Evolutionary conservation across 306 rosid species (phyloP), one percentile per base, ranked within the genome.

Genomic region (Glycyrrhiza uralensis): DNA sequence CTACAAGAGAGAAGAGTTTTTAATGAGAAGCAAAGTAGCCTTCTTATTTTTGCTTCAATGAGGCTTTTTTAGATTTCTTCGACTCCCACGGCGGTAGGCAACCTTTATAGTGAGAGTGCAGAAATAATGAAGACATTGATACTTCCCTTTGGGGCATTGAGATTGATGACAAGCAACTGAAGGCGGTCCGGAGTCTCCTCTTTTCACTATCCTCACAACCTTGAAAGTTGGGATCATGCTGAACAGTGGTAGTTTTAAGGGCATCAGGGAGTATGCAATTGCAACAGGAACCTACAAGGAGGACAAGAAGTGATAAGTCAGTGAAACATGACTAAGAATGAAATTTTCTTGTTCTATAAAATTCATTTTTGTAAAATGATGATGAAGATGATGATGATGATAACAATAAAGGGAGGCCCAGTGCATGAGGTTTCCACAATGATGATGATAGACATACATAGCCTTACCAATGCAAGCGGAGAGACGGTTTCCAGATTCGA

Each of bases 31-130:
- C 26, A 41, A 38, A 63, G 33, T 68, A 24, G 29, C 59, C 39
- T 60, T 80, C 76, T 88, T 86, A 85, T 42, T 76, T 62, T 90
- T 86, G 78, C 86, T 89, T 91, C 54, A 69, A 24, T 45, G 92
- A 83, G 63, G 69, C 87, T 67, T 70, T 87, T 85, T 65, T 87
- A 32, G 97, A 89, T 71, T 87, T 81, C 82, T 73, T 79, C 0
- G 74, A 49, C 76, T 79, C 76, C 83, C 98, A 94, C 9, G 92
- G 96, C 3, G 98, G 97, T 39, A 93, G 67, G 76, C 97, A 90
- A 58, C 97, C 97, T 80, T 93, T 93, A 64, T 89, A 88, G 75
- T 91, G 98, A 46, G 97, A 91, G 71, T 91, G 98, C 64, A 94
- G 83, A 82, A 89, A 89, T 76, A 91, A 71, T 0, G 97, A 94